Percentiles rank a stretch among this genome's conserved stretches.
Evolutionary conservation across 2,329 filamentous ascomycete species (phyloP).

Genomic region (Talaromyces piceae): DNA sequence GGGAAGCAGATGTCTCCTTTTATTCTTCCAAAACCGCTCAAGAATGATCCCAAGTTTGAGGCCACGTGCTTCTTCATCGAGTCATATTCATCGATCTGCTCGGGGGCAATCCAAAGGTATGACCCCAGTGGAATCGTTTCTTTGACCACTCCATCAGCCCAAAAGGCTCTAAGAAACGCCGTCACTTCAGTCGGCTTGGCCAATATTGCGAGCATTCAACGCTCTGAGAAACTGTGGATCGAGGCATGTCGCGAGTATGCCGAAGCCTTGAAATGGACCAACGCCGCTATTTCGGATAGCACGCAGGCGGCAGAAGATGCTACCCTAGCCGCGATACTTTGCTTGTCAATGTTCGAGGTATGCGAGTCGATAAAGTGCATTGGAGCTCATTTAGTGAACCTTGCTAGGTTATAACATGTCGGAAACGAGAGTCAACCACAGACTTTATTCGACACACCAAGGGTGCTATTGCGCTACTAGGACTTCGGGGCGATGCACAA

Average conservation of each 20-base stretch:
- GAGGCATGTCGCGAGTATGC: slow-evolving; percentile 49
- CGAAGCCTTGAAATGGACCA: slow-evolving; percentile 42
- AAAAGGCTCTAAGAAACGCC: slow-evolving; percentile 35
- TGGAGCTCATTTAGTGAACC: no score
- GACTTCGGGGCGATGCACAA: slow-evolving; percentile 31
- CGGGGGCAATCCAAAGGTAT: slow-evolving; percentile 19
- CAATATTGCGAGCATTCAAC: slow-evolving; percentile 48
- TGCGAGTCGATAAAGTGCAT: slow-evolving; percentile 14
- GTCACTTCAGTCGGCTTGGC: slow-evolving; percentile 54
- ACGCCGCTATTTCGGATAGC: slow-evolving; percentile 24
- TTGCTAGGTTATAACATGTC: slow-evolving; percentile 28
- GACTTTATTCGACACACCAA: slow-evolving; percentile 53
- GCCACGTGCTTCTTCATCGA: slow-evolving; percentile 29
- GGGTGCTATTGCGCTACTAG: slow-evolving; percentile 52
- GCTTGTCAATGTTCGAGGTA: slow-evolving; percentile 58
- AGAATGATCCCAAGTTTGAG: slow-evolving; percentile 15
- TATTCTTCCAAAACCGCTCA: background rate
- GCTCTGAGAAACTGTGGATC: slow-evolving; percentile 40
- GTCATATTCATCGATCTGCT: slow-evolving; percentile 27
- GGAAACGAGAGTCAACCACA: slow-evolving; percentile 40
- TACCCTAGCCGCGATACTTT: slow-evolving; percentile 48
- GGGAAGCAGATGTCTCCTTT: background rate
- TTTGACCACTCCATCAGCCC: slow-evolving; percentile 16
- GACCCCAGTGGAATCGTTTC: slow-evolving; percentile 17
- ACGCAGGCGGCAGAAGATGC: slow-evolving; percentile 32